Base-by-base conservation (phyloP, 2,329 filamentous ascomycete genomes). In the Curvularia verruculosa region DNA sequence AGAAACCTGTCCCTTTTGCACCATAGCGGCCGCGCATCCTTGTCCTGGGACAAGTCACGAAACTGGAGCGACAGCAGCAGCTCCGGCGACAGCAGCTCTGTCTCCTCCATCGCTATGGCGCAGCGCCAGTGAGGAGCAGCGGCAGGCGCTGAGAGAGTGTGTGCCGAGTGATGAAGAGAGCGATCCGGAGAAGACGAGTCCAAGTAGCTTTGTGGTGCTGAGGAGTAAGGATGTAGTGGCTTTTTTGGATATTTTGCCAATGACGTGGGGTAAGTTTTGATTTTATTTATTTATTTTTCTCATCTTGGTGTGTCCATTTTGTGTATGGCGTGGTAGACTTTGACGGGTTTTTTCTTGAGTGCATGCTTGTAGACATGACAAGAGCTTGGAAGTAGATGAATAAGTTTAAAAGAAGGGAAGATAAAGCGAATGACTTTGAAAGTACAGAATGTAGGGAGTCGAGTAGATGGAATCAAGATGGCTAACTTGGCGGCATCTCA, bases 191-290 rank as follows among this genome's bases (percentile, higher is more conserved):
- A 67, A 67, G 62, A 70, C 78, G 59, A 54, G 66, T 69, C 70
- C 77, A 64, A 75, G 76, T 61, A 77, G 75, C 50, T 80, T 85
- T 68, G 72, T 97, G 28, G 84, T 97, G 29, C 84, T 97, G 56
- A 91, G 90, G 2, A 95, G 91, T 0, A 87, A 87, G 1, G 76
- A 87, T 59, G 86, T 95, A 26, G 79, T 98, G 61, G 92, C 92
- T 40, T 98, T 98, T 78, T 84, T 98, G 67, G 94, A 98, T 78
- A 96, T 97, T 70, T 85, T 96, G 81, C 95, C 95, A 0, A 85
- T 98, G 49, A 89, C 90, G 0, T 82, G 82, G 0, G 93, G 93
- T 68, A 39, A 52, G 65, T 67, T 41, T 45, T 9, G 29, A n/a
- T 1, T n/a, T 51, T 1, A 7, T 51, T 64, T 48, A 28, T 48